Conservation (phyloP, 1,139 yeast species). For the Yamadazyma taylorii region DNA sequence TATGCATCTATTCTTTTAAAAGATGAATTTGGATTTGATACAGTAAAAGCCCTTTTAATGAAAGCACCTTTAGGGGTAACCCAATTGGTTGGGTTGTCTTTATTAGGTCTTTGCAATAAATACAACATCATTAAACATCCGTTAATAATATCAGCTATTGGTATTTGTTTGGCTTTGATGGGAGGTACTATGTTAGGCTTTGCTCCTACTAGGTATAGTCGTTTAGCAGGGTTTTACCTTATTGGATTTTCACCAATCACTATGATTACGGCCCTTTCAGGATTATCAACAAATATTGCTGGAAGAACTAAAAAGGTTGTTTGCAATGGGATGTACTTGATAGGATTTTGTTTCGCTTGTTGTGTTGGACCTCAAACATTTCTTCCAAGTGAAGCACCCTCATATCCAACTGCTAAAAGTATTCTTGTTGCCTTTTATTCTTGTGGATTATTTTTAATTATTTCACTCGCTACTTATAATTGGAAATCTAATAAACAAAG, state of each 20-base stretch:
- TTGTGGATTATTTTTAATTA: constrained; percentile 19
- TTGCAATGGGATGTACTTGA: constrained; percentile 23
- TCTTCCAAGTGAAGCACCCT: constrained; percentile 23
- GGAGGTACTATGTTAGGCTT: constrained; percentile 35
- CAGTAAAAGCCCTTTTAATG: constrained; percentile 24
- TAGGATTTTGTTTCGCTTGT: constrained; percentile 22
- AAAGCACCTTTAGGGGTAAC: constrained; percentile 33
- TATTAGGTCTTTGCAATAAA: constrained; percentile 10
- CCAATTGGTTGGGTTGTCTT: constrained; percentile 31
- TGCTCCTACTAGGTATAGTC: constrained; percentile 20
- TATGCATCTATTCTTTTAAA: constrained; percentile 25
- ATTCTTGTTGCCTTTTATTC: constrained; percentile 19
- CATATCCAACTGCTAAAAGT: constrained; percentile 17
- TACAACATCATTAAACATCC: constrained; percentile 14
- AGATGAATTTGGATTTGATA: constrained; percentile 23
- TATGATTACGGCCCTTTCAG: constrained; percentile 22
- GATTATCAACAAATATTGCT: constrained; percentile 24
- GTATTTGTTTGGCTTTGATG: constrained; percentile 10
- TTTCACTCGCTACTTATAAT: constrained; percentile 9
- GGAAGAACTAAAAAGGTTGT: constrained; percentile 25
- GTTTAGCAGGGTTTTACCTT: constrained; percentile 28
- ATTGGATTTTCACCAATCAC: constrained; percentile 18
- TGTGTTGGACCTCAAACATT: constrained; percentile 28
- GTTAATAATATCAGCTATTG: constrained; percentile 10
- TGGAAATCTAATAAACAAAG: constrained; percentile 11